These are phyloP conservation scores for Platanthera zijinensis DNA, from an alignment of 106 monocot species.

Conservation along the genomic window DNA sequence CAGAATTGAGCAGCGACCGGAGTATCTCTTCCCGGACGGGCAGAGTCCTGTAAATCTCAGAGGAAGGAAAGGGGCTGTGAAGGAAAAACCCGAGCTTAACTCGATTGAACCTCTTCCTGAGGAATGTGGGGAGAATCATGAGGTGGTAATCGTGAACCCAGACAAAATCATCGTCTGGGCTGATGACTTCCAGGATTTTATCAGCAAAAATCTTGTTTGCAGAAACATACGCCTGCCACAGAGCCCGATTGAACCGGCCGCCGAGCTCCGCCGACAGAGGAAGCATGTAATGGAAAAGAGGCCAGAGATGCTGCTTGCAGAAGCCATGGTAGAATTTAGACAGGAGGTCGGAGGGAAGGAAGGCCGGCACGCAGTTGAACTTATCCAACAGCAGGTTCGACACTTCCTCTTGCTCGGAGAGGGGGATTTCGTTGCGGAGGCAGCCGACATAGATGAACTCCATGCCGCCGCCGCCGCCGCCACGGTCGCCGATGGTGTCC, in stretches of 20 bases:
- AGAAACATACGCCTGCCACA: conserved; percentile 69
- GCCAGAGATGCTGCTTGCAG: conserved; percentile 79
- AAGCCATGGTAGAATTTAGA: conserved; percentile 60
- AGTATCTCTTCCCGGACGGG: conserved; percentile 58
- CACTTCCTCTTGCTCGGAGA: conserved; percentile 49
- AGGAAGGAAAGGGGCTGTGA: conserved; percentile 63
- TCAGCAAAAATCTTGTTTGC: conserved; percentile 73
- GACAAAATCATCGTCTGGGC: conserved; percentile 55
- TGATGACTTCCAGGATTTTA: conserved; percentile 59
- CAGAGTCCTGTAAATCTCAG: conserved; percentile 57
- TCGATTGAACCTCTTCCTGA: conserved; percentile 58
- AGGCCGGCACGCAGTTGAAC: conserved; percentile 54
- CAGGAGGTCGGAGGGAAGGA: conserved; percentile 41
- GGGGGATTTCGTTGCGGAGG: conserved; percentile 50
- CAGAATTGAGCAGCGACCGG: conserved; percentile 49
- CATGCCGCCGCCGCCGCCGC: conserved; percentile 31
- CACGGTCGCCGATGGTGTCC: conserved; percentile 20
- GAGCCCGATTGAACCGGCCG: conserved; percentile 43
- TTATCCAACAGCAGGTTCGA: conserved; percentile 36
- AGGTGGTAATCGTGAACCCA: conserved; percentile 84
- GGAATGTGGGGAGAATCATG: conserved; percentile 66
- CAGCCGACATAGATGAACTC: conserved; percentile 59
- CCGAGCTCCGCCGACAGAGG: conserved; percentile 61
- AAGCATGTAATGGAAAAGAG: conserved; percentile 74
- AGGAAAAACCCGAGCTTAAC: conserved; percentile 77